phyloP scores from a whole-genome alignment of 2,329 filamentous ascomycete species.

The Aspergillus ruber region DNA sequence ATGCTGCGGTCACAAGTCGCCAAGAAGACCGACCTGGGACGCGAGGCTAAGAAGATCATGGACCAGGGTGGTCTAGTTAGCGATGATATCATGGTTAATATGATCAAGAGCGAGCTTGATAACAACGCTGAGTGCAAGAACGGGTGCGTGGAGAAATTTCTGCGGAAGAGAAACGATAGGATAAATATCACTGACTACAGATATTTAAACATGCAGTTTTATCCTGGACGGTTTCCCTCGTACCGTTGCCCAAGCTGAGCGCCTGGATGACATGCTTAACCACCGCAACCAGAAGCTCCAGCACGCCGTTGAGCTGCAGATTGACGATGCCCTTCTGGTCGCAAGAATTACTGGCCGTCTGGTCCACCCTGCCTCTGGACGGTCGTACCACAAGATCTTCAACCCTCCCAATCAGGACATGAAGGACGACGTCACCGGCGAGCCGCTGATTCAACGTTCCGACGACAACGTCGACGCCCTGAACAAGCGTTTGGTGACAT shows the following conservation, averaged over 20 bases:
- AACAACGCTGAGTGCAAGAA: conserved; percentile 93
- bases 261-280: conserved; percentile 85
- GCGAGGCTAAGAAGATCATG: conserved; percentile 99
- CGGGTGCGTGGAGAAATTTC: conserved; percentile 57
- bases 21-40: conserved; percentile 89
- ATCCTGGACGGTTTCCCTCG: conserved; percentile 98
- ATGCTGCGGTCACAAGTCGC: conserved; percentile 98
- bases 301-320: conserved; percentile 93
- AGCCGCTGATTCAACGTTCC: conserved; percentile 90
- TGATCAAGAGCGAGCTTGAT: conserved; percentile 97
- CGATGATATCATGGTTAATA: conserved; percentile 98
- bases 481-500: conserved; percentile 88
- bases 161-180: background rate
- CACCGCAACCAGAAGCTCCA: conserved; percentile 76
- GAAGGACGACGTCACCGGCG: conserved; percentile 95
- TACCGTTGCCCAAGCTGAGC: conserved; percentile 89
- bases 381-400: conserved; percentile 97
- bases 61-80: conserved; percentile 94
- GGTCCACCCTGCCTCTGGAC: conserved; percentile 90
- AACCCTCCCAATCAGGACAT: conserved; percentile 91
- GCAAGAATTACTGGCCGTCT: conserved; percentile 94
- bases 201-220: conserved; percentile 56
- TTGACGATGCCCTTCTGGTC: conserved; percentile 89
- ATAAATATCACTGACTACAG: conserved; percentile 6
- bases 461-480: conserved; percentile 96